Conservation (phyloP, 345 rosid species). For the Diplotaxis tenuifolia region DNA sequence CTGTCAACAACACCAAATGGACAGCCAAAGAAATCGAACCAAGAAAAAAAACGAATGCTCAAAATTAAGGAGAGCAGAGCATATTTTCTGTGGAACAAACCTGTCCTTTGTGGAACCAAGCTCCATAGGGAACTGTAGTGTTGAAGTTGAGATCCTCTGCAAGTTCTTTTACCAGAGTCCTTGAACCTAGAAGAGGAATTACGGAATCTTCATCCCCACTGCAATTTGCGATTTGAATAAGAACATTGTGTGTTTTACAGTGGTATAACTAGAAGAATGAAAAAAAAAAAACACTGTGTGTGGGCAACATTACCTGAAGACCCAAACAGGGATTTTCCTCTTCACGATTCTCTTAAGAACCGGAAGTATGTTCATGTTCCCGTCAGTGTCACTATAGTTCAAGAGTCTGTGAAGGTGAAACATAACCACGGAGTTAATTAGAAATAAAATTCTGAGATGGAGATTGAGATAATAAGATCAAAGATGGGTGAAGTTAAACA, state of each 20-base stretch:
- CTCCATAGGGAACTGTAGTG: constrained; percentile 69
- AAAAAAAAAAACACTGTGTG: neutral
- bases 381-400: constrained; percentile 60
- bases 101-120: constrained; percentile 91
- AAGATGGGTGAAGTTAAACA: constrained; percentile 8
- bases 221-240: constrained; percentile 10
- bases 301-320: constrained; percentile 60
- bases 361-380: constrained; percentile 70
- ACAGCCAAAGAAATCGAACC: neutral
- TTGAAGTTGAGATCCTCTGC: constrained; percentile 62
- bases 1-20: neutral
- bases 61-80: neutral
- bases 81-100: constrained; percentile 34
- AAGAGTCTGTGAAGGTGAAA: constrained; percentile 43
- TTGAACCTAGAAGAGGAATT: constrained; percentile 73
- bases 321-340: constrained; percentile 68
- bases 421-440: neutral
- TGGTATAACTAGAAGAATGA: neutral
- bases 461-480: constrained; percentile 9
- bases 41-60: neutral
- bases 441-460: neutral
- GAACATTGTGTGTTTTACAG: neutral
- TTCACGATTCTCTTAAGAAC: constrained; percentile 62
- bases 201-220: constrained; percentile 93
- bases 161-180: constrained; percentile 73